A percentile compares a stretch with the other conserved stretches of the same genome.
These are phyloP conservation scores for Exobasidium cylindrosporum DNA, from an alignment of 1,284 basidiomycete species.

Conservation along the genomic window DNA sequence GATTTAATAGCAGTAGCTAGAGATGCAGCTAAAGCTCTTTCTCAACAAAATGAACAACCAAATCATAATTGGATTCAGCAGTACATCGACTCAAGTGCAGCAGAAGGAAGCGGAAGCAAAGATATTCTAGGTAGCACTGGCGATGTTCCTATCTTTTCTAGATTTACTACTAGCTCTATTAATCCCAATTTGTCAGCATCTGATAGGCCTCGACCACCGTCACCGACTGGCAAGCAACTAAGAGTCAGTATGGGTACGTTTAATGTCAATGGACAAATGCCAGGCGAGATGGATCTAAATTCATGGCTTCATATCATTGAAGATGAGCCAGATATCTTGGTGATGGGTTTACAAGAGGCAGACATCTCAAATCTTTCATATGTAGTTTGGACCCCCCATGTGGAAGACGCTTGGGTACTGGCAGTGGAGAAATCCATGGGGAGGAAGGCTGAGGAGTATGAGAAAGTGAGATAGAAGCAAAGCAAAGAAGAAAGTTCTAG, in stretches of 20 bases:
- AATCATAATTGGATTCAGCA: neutral
- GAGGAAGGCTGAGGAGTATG: conserved; percentile 4
- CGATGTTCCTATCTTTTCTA: conserved; percentile 16
- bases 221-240: conserved; percentile 15
- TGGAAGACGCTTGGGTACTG: conserved; percentile 15
- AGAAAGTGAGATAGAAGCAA: no score
- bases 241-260: conserved; percentile 17
- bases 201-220: conserved; percentile 1
- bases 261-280: conserved; percentile 16
- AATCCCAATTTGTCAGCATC: conserved; percentile 1
- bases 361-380: conserved; percentile 18
- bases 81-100: neutral
- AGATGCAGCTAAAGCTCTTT: neutral
- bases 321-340: conserved; percentile 18
- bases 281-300: conserved; percentile 1
- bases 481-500: no score
- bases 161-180: conserved; percentile 2
- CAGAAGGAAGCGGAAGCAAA: neutral
- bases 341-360: conserved; percentile 21
- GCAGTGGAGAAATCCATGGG: conserved; percentile 11
- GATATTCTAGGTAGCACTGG: neutral
- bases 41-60: neutral
- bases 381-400: conserved; percentile 17
- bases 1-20: neutral
- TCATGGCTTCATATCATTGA: conserved; percentile 17